Percentiles rank a stretch among this genome's conserved stretches.
These are phyloP conservation scores for Lachnellula hyalina DNA, from an alignment of 2,329 filamentous ascomycete genomes.

Conservation along the genomic window DNA sequence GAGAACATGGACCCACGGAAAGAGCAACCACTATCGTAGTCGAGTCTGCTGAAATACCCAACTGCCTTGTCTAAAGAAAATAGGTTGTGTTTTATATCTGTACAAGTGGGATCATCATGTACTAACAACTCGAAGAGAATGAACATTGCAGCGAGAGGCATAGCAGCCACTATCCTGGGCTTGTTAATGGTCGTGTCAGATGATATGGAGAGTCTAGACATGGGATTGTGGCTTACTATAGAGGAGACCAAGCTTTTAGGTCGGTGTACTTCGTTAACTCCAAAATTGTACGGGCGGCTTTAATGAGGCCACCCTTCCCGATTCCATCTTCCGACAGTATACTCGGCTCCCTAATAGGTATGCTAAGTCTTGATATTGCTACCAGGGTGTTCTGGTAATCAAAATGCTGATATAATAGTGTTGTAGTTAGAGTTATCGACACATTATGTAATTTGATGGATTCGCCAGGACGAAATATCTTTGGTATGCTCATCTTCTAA, in stretches of 20 bases:
- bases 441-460: constrained; percentile 17
- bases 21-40: constrained; percentile 34
- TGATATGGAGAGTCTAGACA: too few species aligned
- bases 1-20: constrained; percentile 35
- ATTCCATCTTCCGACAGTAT: constrained; percentile 6
- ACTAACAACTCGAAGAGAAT: constrained; percentile 39
- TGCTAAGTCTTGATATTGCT: constrained; percentile 28
- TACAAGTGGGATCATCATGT: constrained; percentile 32
- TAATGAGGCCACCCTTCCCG: constrained; percentile 28
- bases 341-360: constrained; percentile 24
- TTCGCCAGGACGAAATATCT: constrained; percentile 29
- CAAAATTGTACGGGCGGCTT: constrained; percentile 30
- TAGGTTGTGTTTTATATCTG: constrained; percentile 34
- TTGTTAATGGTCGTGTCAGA: neutral
- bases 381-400: constrained; percentile 31
- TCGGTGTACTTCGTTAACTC: constrained; percentile 34
- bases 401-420: constrained; percentile 28
- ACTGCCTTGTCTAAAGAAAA: constrained; percentile 37
- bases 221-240: constrained; percentile 32
- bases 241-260: constrained; percentile 30
- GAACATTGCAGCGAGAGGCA: constrained; percentile 36
- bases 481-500: constrained; percentile 33
- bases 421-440: constrained; percentile 11
- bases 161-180: constrained; percentile 31
- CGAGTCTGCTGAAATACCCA: constrained; percentile 39